Base-by-base conservation (phyloP, 1,284 basidiomycete species). In the Cryptococcus hybrid region DNA sequence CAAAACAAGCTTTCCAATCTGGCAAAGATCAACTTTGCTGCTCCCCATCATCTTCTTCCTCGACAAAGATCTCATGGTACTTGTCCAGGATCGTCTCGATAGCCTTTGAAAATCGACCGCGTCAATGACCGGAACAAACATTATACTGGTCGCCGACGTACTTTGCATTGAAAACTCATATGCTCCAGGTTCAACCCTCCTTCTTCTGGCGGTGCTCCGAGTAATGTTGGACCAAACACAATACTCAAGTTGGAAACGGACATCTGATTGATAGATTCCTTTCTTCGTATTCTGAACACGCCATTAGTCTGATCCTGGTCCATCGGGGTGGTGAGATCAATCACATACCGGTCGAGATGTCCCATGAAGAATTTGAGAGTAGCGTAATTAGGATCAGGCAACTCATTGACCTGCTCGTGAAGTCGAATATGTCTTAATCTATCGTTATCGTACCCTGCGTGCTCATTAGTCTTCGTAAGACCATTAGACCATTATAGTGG, bases 301-400 rank as follows among this genome's bases (percentile, higher is more conserved):
- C 11, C 43, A 38, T 18, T 24, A 45, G 30, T 13, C 3, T 62
- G 24, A 56, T 38, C 51, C 39, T 11, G 35, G 6, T 43, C 30
- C 34, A 35, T 13, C 11, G 12, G 43, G 44, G 11, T 7, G 3
- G 40, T 30, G 5, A 51, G 36, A 36, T 9, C 52, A 36, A 36
- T 3, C 3, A 77, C 82, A 61, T 64, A 92, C 90, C 84, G 86
- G 80, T 97, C 84, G 59, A 99, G 79, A 79, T 99, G 95, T 8
- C 89, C 92, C 84, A 99, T 85, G 72, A 99, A 88, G 76, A 85
- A 97, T 75, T 98, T 98, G 54, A 99, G 82, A 1, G 95, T 97
- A 0, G 96, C 92, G 71, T 99, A 99, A 78, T 99, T 97, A 11
- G 96, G 85, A 79, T 99, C 95, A 3, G 95, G 96, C 52, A 99